Base-by-base conservation (phyloP, 441 rosid genomes). In the Gossypium aridum region DNA sequence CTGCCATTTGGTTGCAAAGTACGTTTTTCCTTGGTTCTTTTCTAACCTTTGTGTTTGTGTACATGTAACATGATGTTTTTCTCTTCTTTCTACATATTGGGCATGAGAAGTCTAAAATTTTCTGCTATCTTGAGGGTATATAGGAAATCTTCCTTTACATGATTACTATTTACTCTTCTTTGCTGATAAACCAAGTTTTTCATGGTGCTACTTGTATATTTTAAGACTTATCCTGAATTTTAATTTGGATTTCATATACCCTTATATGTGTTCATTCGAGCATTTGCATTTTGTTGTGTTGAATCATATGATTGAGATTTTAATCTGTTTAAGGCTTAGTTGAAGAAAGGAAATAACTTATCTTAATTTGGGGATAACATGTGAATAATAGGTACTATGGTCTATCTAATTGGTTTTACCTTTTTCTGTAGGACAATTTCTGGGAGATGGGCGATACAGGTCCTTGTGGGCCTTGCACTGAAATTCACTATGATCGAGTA, bases 381-480 rank as follows among this genome's bases (percentile, higher is more conserved):
- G 56, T 26, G 57, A 59, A 45, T 23, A 8, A 17, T 47, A 9
- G 57, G 61, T 23, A 69, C 51, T 25, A 2, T 61, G 17, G 37
- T 10, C 14, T 61, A 20, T 56, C 67, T 70, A 23, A 72, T 82
- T 70, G 72, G 26, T 56, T 62, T 77, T 72, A 2, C 51, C 76
- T 19, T 45, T 63, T 75, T 60, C 20, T 56, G 62, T 78, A 93
- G 99, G 99, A 96, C 83, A 96, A 96, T 81, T 96, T 96, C 78
- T 96, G 98, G 98, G 99, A 96, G 89, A 93, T 96, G 98, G 99
- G 99, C 20, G 99, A 96, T 82, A 91, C 97, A 28, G 99, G 99
- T 82, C 99, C 98, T 7, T 93, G 99, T 73, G 99, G 99, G 56
- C 99, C 99, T 80, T 96, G 99, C 78, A 96, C 97, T 3, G 98